Percentiles rank a stretch among this genome's conserved stretches.
These are phyloP conservation scores for Pythium pyrilobum DNA, from an alignment of 352 stramenopile species.

Conservation along the genomic window DNA sequence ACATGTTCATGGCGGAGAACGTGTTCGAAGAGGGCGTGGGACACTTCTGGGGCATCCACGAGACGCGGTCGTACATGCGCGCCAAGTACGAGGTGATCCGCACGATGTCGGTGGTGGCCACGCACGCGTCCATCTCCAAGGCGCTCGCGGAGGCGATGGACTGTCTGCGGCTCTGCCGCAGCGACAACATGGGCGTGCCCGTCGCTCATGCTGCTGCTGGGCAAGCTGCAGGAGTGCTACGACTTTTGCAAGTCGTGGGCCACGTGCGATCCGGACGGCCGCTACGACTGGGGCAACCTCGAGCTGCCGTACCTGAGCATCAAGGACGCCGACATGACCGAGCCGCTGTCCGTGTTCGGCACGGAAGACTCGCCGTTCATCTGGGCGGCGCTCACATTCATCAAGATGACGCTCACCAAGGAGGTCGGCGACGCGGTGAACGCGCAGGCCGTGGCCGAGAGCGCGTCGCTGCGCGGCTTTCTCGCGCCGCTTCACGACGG, in stretches of 20 bases:
- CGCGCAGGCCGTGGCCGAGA: neutral
- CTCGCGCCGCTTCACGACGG: neutral
- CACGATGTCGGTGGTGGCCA: neutral
- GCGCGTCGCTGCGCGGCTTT: neutral
- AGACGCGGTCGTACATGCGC: slow-evolving; percentile 15
- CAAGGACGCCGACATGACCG: slow-evolving; percentile 10
- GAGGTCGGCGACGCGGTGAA: neutral
- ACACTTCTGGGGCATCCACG: slow-evolving; percentile 12
- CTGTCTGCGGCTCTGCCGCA: slow-evolving; percentile 7
- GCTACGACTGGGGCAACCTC: slow-evolving; percentile 4
- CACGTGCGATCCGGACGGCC: neutral
- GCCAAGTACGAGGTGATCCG: slow-evolving; percentile 12
- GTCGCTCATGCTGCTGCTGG: slow-evolving; percentile 7
- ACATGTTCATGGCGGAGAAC: slow-evolving; percentile 1
- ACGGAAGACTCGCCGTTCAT: neutral
- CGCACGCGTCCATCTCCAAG: neutral
- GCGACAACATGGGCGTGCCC: slow-evolving; percentile 12
- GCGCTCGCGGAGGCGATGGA: slow-evolving; percentile 8
- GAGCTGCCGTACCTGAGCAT: neutral
- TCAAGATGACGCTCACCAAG: slow-evolving; percentile 6
- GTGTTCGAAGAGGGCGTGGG: slow-evolving; percentile 10
- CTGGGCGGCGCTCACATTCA: neutral
- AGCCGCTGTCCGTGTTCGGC: neutral
- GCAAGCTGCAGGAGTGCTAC: slow-evolving; percentile 14
- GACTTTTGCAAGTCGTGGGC: slow-evolving; percentile 22